Evolutionary conservation across 371 early-diverging fungal species (phyloP).

Genomic region (Paraphysoderma sedebokerense): DNA sequence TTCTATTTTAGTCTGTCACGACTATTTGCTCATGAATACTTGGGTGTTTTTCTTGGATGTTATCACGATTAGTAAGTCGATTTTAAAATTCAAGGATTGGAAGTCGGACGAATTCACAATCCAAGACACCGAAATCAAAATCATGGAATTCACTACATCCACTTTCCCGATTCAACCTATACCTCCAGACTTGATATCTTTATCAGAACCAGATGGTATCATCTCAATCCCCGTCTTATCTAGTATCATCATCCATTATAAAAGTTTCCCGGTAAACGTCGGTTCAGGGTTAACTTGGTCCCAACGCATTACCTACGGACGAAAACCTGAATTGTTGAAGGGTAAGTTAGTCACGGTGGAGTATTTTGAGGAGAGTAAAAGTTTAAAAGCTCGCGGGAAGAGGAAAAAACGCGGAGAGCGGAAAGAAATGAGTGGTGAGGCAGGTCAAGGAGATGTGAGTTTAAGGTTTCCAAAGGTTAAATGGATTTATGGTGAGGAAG

Average conservation of each 20-base stretch:
- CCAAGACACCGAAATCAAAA: too few relatives aligned
- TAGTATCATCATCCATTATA: too few relatives aligned
- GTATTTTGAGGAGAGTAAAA: conserved; percentile 30
- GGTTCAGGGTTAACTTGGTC: conserved; percentile 33
- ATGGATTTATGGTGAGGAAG: conserved; percentile 24
- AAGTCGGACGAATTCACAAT: too few relatives aligned
- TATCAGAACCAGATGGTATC: too few relatives aligned
- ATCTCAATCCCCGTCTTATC: too few relatives aligned
- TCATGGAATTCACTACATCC: too few relatives aligned
- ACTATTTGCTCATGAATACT: not conserved
- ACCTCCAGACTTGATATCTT: too few relatives aligned
- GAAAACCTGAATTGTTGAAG: conserved; percentile 21
- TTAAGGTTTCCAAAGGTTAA: conserved; percentile 39
- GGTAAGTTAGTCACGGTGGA: conserved; percentile 35
- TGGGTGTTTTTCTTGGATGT: not conserved
- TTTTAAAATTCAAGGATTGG: not conserved
- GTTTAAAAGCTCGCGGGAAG: conserved; percentile 7
- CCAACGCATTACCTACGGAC: conserved; percentile 20
- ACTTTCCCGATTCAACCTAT: too few relatives aligned
- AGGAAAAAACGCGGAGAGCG: conserved; percentile 2
- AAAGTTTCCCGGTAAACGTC: conserved; percentile 27
- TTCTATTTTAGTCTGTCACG: not conserved
- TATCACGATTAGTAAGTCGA: not conserved
- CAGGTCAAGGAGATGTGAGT: too few relatives aligned
- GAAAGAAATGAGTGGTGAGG: too few relatives aligned